Conservation (phyloP, 2,329 filamentous ascomycete species). For the Alternaria sp. region DNA sequence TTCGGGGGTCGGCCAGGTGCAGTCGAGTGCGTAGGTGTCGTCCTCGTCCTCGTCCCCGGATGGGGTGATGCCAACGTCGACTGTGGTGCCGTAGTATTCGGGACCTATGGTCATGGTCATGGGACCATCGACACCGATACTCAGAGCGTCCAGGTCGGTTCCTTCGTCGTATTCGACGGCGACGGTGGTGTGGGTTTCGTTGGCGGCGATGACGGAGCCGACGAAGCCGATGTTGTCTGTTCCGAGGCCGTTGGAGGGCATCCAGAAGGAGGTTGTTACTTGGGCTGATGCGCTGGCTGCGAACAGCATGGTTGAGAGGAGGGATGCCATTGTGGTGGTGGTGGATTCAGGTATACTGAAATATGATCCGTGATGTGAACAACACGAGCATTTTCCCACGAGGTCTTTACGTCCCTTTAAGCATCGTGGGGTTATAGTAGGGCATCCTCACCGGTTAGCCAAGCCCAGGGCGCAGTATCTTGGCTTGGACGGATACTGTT, state of each 20-base stretch:
- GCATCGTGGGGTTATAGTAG: background rate
- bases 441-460: background rate
- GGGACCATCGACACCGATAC: rapidly evolving
- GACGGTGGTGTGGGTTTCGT: background rate
- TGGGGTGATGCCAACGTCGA: no score
- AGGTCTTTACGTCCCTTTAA: background rate
- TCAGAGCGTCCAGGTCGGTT: background rate
- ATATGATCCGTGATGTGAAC: background rate
- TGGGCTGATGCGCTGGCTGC: background rate
- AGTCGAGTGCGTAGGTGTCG: background rate
- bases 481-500: background rate
- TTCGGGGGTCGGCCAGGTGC: background rate
- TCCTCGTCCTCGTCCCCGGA: no score
- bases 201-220: background rate
- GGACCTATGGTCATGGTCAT: background rate
- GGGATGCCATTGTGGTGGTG: background rate
- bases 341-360: no score
- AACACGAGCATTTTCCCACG: background rate
- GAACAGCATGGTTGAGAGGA: background rate
- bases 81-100: background rate
- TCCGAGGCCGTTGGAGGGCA: background rate
- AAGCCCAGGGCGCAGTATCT: background rate
- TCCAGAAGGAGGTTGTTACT: constrained; percentile 2
- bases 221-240: background rate
- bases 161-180: background rate